Evolutionary conservation across 2,329 filamentous ascomycete genomes (phyloP).

Genomic region (Sarocladium oryzae): DNA sequence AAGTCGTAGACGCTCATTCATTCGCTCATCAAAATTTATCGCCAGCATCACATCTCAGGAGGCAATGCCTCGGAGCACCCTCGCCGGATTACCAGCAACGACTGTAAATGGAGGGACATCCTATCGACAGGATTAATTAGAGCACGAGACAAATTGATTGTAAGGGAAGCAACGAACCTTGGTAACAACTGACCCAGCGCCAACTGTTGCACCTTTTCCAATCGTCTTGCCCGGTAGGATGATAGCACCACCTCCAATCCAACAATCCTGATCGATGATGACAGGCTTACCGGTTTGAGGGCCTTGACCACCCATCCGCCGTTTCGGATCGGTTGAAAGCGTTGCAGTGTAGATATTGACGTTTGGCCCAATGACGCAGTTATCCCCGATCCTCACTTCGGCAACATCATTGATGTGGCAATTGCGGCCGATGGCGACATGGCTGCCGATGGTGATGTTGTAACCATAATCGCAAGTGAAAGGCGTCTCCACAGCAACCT

Average conservation of each 20-base stretch:
- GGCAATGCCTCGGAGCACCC: slow-evolving; percentile 40
- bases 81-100: slow-evolving; percentile 64
- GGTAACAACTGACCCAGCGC: slow-evolving; percentile 79
- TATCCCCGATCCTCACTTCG: slow-evolving; percentile 72
- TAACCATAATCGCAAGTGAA: slow-evolving; percentile 95
- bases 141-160: too few relatives aligned
- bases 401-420: slow-evolving; percentile 86
- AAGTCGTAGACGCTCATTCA: slow-evolving; percentile 8
- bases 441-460: slow-evolving; percentile 81
- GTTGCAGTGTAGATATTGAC: slow-evolving; percentile 79
- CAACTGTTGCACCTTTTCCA: slow-evolving; percentile 71
- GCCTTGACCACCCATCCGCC: slow-evolving; percentile 66
- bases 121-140: slow-evolving; percentile 20
- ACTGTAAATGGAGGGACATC: slow-evolving; percentile 64
- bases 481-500: slow-evolving; percentile 75
- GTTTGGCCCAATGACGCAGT: slow-evolving; percentile 71
- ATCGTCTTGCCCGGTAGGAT: slow-evolving; percentile 76
- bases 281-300: slow-evolving; percentile 65
- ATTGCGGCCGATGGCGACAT: slow-evolving; percentile 75
- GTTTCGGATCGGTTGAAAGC: slow-evolving; percentile 64
- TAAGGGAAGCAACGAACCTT: slow-evolving; percentile 45
- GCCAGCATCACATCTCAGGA: slow-evolving; percentile 1
- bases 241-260: slow-evolving; percentile 70
- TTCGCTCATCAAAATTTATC: neutral
- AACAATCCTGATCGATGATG: slow-evolving; percentile 78